Conservation (phyloP, 1,139 yeast genomes). For the Candida glucosophila region DNA sequence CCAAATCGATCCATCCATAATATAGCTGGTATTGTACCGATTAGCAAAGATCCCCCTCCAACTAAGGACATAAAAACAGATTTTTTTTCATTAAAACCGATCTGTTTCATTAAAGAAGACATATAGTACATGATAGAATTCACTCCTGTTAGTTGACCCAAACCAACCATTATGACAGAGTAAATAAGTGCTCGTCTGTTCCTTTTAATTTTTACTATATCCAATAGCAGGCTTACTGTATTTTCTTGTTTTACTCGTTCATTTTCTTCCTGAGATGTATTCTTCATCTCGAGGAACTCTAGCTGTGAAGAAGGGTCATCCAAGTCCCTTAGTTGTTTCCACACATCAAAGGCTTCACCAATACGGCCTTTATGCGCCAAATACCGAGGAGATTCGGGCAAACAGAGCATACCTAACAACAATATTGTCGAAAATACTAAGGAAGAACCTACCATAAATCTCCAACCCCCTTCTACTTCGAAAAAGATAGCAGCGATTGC, state of each 20-base stretch:
- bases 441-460: constrained; percentile 53
- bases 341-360: constrained; percentile 47
- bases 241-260: constrained; percentile 17
- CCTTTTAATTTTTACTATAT: constrained; percentile 44
- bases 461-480: constrained; percentile 48
- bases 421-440: constrained; percentile 45
- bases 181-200: constrained; percentile 51
- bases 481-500: constrained; percentile 51
- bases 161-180: constrained; percentile 45
- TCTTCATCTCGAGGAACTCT: constrained; percentile 43
- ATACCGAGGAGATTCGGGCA: constrained; percentile 47
- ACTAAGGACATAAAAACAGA: constrained; percentile 51
- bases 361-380: constrained; percentile 40
- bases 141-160: constrained; percentile 52
- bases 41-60: constrained; percentile 51
- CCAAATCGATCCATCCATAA: constrained; percentile 54
- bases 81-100: constrained; percentile 35
- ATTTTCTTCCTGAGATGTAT: constrained; percentile 20
- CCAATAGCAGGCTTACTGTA: constrained; percentile 28
- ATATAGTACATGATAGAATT: constrained; percentile 50
- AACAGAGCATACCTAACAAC: constrained; percentile 36
- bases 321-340: constrained; percentile 45
- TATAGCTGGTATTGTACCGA: constrained; percentile 58
- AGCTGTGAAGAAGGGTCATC: constrained; percentile 27
- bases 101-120: constrained; percentile 41